These are phyloP conservation scores for Berberis vulgaris DNA, from an alignment of 164 flowering plant genomes.

Conservation along the genomic window DNA sequence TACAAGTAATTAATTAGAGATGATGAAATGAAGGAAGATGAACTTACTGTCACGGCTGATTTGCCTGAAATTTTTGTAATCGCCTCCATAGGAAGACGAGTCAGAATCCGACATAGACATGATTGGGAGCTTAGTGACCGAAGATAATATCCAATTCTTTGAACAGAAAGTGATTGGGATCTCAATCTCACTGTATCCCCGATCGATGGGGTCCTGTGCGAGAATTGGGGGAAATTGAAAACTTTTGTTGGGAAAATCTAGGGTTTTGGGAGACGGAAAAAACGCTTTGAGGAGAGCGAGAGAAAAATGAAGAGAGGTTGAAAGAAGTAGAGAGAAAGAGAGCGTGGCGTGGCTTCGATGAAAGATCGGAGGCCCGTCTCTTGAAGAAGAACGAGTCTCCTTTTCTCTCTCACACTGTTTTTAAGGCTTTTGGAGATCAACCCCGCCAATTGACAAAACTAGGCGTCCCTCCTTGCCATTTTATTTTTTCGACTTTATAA, in stretches of 20 bases:
- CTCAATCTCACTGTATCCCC: background rate
- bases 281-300: background rate
- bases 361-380: conserved; percentile 2
- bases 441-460: too few species aligned
- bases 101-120: conserved; percentile 28
- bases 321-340: background rate
- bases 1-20: background rate
- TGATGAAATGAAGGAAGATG: background rate
- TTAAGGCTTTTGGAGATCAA: too few species aligned
- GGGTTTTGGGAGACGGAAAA: background rate
- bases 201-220: too few species aligned
- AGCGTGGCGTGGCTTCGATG: conserved; percentile 6
- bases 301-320: background rate
- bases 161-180: background rate
- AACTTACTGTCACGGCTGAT: conserved; percentile 77
- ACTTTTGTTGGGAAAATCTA: background rate
- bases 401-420: background rate
- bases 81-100: conserved; percentile 47
- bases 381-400: conserved; percentile 1
- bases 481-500: too few species aligned
- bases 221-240: background rate
- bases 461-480: too few species aligned
- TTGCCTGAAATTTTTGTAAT: conserved; percentile 73
- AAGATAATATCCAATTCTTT: background rate
- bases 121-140: background rate